A percentile compares a stretch with the other conserved stretches of the same genome.
phyloP scores from a whole-genome alignment of 345 rosid genomes.

The Salix caprea region DNA sequence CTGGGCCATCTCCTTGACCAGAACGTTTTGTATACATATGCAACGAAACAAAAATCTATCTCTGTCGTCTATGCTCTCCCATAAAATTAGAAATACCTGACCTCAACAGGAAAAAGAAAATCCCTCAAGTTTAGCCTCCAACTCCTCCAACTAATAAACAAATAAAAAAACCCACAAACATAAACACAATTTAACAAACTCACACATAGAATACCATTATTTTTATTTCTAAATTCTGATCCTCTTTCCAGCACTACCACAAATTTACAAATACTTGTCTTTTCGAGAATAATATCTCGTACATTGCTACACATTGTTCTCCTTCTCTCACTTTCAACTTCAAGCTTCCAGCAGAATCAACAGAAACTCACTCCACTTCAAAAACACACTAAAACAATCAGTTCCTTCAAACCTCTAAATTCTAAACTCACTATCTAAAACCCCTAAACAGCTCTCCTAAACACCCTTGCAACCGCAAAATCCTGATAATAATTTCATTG shows the following conservation, averaged over 20 bases:
- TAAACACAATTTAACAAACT: neutral
- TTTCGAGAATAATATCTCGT: neutral
- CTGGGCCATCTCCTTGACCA: conserved; percentile 83
- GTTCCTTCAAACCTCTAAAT: neutral
- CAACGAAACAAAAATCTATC: conserved; percentile 36
- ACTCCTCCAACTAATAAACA: neutral
- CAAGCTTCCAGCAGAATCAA: neutral
- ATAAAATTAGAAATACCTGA: conserved; percentile 35
- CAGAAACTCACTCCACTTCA: too few relatives aligned
- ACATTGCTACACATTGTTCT: neutral
- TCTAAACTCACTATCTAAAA: neutral
- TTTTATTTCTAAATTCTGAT: neutral
- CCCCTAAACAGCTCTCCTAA: neutral
- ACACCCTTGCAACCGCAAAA: neutral
- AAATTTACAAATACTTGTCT: too few relatives aligned
- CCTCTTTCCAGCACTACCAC: neutral
- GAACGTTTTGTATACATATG: conserved; percentile 82
- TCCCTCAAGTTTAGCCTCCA: neutral
- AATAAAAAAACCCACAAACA: neutral
- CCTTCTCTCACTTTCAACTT: neutral
- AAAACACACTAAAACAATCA: neutral
- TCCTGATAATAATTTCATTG: too few relatives aligned
- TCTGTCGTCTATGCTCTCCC: conserved; percentile 37
- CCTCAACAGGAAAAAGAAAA: neutral
- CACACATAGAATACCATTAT: neutral